Evolutionary conservation across 257 asterid genomes (phyloP), one percentile per base, ranked within the genome.

Genomic region (Solanum habrochaites): DNA sequence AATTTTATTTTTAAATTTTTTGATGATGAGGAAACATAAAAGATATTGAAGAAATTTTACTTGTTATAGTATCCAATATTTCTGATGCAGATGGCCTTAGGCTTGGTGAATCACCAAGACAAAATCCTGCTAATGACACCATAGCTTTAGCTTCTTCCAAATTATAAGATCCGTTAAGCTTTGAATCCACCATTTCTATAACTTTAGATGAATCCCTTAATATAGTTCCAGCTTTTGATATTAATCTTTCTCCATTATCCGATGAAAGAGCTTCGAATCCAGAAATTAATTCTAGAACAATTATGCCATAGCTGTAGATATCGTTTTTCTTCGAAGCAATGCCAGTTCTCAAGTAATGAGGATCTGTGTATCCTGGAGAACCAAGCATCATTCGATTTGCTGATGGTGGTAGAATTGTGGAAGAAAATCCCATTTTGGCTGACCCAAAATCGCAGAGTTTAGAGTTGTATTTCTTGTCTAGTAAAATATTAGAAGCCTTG

Each of bases 381-480:
- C 96, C 98, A 45, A 91, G 70, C 89, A 95, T 91, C 81, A 56
- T 91, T 7, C 86, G 71, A 42, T 67, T 37, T 2, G 66, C 62
- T 18, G 85, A 80, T 2, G 90, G 89, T 6, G 96, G 90, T 25
- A 86, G 78, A 7, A 89, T 90, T 2, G 94, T 60, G 0, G 96
- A 92, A 2, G 95, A 92, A 42, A 94, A 95, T 42, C 96, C 98
- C 91, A 94, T 87, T 77, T 91, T 94, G 0, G 98, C 94, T 0
- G 98, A 94, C 49, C 98, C 98, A 37, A 94, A 94, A 84, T 95
- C 98, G 74, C 98, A 95, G 69, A 95, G 92, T 87, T 94, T 95
- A 90, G 96, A 92, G 70, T 91, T 91, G 18, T 93, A 86, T 8
- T 89, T 43, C 20, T 83, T 86, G 85, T 95, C 98, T 21, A 95